phyloP scores from a whole-genome alignment of 2,329 filamentous ascomycete genomes.

The Kalmusia sp. region DNA sequence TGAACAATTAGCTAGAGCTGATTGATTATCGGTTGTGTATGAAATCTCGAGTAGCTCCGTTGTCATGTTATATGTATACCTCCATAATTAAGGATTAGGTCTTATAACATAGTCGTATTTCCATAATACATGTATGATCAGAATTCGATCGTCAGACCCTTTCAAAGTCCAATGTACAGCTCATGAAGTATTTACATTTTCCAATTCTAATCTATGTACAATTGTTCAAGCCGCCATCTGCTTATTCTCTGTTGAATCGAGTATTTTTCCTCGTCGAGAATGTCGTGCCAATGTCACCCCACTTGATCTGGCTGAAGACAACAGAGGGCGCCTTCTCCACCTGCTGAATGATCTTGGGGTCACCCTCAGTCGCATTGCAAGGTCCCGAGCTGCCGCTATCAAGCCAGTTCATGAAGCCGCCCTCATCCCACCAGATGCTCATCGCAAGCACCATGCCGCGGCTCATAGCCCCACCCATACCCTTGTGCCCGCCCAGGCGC shows the following conservation, averaged over 20 bases:
- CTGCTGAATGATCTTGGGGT: constrained; percentile 56
- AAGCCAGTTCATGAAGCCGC: constrained; percentile 65
- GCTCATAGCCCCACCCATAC: constrained; percentile 55
- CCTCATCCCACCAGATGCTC: constrained; percentile 63
- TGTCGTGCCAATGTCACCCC: constrained; percentile 67
- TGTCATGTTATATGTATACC: no score
- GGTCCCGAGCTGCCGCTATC: constrained; percentile 61
- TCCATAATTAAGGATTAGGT: no score
- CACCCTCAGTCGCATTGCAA: constrained; percentile 62
- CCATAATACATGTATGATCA: no score
- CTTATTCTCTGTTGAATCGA: constrained; percentile 5
- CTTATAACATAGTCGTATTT: no score
- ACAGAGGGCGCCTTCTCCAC: constrained; percentile 59
- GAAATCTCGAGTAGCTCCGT: no score
- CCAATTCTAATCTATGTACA: constrained; percentile 9
- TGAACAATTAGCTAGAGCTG: no score
- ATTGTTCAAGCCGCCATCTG: background rate
- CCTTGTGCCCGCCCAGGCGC: constrained; percentile 51
- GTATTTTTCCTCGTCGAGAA: constrained; percentile 36
- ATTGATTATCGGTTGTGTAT: no score
- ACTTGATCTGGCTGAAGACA: constrained; percentile 64
- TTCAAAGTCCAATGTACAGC: no score
- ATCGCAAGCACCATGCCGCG: constrained; percentile 63
- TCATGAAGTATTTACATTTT: no score
- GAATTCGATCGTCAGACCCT: no score